A percentile compares a stretch with the other conserved stretches of the same genome.
phyloP scores from a whole-genome alignment of 2,329 filamentous ascomycete genomes.

The Ascochyta viciae-villosae region DNA sequence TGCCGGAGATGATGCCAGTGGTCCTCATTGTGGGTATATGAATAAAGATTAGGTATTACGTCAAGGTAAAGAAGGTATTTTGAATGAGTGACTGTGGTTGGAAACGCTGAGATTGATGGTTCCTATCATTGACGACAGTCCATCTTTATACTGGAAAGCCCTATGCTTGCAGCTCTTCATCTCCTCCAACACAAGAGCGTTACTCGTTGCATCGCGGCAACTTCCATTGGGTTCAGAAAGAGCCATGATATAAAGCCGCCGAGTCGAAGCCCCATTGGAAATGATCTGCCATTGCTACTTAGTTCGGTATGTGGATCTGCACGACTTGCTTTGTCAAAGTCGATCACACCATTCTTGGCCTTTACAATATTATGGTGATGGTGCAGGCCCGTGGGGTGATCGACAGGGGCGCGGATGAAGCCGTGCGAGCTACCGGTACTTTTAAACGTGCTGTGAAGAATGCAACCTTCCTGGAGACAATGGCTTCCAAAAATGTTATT shows the following conservation, averaged over 20 bases:
- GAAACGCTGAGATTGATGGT: constrained; percentile 9
- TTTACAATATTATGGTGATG: not conserved
- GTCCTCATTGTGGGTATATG: constrained; percentile 13
- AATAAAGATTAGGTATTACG: constrained; percentile 8
- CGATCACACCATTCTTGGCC: not conserved
- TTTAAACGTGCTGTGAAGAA: not conserved
- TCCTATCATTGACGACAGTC: not conserved
- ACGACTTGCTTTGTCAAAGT: not conserved
- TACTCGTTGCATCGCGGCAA: constrained; percentile 2
- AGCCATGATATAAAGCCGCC: not conserved
- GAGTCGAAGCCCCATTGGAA: not conserved
- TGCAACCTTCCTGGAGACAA: not conserved
- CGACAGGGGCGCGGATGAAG: constrained; percentile 16
- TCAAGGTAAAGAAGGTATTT: not conserved
- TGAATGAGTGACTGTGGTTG: constrained; percentile 16
- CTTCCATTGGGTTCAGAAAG: not conserved
- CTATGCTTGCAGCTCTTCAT: constrained; percentile 4
- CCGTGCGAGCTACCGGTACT: not conserved
- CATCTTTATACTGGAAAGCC: constrained; percentile 9
- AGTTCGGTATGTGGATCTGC: constrained; percentile 7
- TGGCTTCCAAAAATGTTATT: not conserved
- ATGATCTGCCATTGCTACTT: not conserved
- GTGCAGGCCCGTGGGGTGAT: constrained; percentile 8
- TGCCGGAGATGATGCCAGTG: constrained; percentile 7
- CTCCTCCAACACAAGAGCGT: not conserved